Conservation (phyloP, 2,329 filamentous ascomycete species). For the Penicillium polonicum region DNA sequence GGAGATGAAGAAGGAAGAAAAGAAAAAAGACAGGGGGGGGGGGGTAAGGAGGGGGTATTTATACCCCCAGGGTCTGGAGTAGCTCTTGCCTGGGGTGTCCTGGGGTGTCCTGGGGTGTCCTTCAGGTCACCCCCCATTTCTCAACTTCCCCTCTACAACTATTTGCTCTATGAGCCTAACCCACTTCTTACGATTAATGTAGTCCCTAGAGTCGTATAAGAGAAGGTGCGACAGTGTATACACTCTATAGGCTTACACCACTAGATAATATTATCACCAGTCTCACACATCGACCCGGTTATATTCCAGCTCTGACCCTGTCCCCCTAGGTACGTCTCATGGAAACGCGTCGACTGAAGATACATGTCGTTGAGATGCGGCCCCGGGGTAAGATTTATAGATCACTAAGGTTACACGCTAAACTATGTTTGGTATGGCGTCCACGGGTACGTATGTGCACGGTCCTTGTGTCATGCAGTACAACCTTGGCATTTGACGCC, state of each 20-base stretch:
- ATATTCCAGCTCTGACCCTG: no score
- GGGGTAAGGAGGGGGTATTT: not conserved
- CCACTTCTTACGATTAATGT: not conserved
- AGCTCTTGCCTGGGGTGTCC: not conserved
- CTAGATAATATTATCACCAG: not conserved
- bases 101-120: not conserved
- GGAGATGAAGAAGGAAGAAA: not conserved
- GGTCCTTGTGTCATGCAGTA: not conserved
- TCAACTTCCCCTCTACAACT: not conserved
- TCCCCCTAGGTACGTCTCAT: not conserved
- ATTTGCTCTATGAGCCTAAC: not conserved
- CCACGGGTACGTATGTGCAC: not conserved
- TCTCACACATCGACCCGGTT: not conserved
- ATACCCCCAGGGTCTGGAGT: not conserved
- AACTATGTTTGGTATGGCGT: no score
- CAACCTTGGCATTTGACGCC: not conserved
- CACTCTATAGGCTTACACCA: not conserved
- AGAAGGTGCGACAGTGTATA: not conserved
- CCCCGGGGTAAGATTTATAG: not conserved
- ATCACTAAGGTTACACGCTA: not conserved
- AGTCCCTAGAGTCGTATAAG: not conserved
- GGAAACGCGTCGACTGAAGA: not conserved
- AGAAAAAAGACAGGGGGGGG: no score
- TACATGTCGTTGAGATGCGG: not conserved
- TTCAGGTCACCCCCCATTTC: not conserved